Conservation (phyloP, 2,329 filamentous ascomycete genomes). For the Trichoderma sp. region DNA sequence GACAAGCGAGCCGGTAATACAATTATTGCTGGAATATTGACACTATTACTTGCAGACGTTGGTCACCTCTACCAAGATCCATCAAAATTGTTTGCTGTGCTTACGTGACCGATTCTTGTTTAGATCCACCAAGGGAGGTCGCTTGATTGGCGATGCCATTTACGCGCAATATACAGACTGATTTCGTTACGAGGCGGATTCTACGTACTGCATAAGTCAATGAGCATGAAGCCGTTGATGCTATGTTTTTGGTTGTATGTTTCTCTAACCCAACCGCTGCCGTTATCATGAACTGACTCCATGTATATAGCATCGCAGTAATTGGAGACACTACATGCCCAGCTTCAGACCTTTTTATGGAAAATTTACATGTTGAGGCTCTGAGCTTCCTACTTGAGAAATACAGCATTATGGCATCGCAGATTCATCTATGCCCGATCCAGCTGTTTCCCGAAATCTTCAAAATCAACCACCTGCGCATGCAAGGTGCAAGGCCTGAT, state of each 20-base stretch:
- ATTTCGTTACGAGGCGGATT: not conserved
- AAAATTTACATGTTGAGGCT: not conserved
- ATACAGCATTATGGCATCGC: not conserved
- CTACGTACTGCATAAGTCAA: not conserved
- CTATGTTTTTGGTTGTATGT: constrained; percentile 8
- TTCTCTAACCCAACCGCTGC: not conserved
- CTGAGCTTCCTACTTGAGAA: not conserved
- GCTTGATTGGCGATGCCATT: constrained; percentile 11
- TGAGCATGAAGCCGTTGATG: not conserved
- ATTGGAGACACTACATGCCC: constrained; percentile 11
- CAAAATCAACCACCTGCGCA: not conserved
- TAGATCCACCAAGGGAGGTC: constrained; percentile 4
- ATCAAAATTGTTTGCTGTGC: not conserved
- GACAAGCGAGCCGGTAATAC: not conserved
- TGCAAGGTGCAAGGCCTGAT: not conserved
- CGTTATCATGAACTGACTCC: not conserved
- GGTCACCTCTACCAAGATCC: not conserved
- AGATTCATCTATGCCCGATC: not conserved
- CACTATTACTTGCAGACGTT: constrained; percentile 3
- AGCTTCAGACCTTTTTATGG: not conserved
- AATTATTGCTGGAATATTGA: constrained; percentile 7
- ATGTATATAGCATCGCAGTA: not conserved
- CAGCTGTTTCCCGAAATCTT: not conserved
- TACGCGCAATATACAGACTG: not conserved
- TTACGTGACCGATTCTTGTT: not conserved